These are phyloP conservation scores for Phalaenopsis equestris DNA, from an alignment of 106 monocot species.

Conservation along the genomic window DNA sequence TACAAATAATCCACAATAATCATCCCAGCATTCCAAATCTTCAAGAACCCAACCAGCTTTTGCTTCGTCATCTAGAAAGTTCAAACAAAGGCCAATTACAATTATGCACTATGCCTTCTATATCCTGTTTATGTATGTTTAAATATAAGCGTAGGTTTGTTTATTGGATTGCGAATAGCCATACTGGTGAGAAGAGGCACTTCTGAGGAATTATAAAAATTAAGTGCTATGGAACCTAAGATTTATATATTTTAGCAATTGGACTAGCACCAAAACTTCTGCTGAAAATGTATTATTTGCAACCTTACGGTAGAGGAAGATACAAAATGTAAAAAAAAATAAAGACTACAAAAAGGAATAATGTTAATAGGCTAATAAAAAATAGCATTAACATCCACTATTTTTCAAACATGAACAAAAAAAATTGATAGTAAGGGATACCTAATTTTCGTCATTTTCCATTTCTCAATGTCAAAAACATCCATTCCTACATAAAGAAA, in stretches of 20 bases:
- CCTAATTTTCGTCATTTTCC: conserved; percentile 57
- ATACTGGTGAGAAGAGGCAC: background rate
- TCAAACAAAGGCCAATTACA: too few relatives aligned
- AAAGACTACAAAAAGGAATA: background rate
- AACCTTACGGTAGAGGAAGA: background rate
- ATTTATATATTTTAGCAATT: background rate
- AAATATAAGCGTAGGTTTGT: too few relatives aligned
- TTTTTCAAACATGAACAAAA: background rate
- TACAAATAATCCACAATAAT: too few relatives aligned
- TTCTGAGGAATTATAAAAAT: background rate
- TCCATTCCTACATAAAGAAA: conserved; percentile 91
- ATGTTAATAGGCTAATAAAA: background rate
- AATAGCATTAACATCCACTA: background rate
- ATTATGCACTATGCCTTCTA: too few relatives aligned
- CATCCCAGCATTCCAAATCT: too few relatives aligned
- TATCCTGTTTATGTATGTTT: too few relatives aligned
- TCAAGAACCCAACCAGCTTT: too few relatives aligned
- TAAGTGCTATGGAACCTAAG: background rate
- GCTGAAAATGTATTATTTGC: background rate
- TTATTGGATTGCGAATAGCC: background rate
- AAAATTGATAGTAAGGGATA: background rate
- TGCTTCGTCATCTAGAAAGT: too few relatives aligned
- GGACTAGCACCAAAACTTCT: background rate
- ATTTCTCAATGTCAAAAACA: conserved; percentile 68
- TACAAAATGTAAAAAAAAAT: background rate